Conservation (phyloP, 2,329 filamentous ascomycete genomes). For the Penicillium janthinellum region DNA sequence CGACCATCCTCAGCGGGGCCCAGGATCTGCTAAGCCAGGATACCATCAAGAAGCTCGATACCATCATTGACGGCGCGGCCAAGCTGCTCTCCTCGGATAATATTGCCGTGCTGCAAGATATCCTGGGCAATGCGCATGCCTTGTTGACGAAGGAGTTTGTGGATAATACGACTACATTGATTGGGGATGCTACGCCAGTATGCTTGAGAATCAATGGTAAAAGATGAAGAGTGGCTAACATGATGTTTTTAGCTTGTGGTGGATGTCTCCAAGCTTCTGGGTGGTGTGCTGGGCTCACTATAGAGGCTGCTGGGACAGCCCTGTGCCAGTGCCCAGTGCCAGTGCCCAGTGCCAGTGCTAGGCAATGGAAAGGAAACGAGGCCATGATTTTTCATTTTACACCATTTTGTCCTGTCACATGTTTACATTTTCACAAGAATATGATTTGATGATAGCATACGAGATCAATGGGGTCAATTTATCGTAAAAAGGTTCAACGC, state of each 20-base stretch:
- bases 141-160: conserved; percentile 32
- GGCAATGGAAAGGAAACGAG: background rate
- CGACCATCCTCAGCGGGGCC: conserved; percentile 27
- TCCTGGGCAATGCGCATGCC: conserved; percentile 29
- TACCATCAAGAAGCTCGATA: conserved; percentile 25
- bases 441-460: conserved; percentile 15
- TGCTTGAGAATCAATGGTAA: background rate
- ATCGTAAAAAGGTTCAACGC: background rate
- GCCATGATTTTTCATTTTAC: background rate
- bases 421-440: background rate
- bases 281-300: conserved; percentile 27
- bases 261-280: conserved; percentile 33
- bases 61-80: conserved; percentile 24
- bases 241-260: conserved; percentile 28
- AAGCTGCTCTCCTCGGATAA: conserved; percentile 28
- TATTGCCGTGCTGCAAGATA: conserved; percentile 27
- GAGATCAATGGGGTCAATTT: conserved; percentile 5
- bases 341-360: background rate
- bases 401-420: background rate
- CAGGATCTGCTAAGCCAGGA: conserved; percentile 18
- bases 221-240: background rate
- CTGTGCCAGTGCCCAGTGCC: background rate
- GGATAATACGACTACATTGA: conserved; percentile 32
- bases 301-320: conserved; percentile 10
- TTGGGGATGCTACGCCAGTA: conserved; percentile 39